phyloP scores from a whole-genome alignment of 495 filamentous ascomycete genomes.

The Aspergillus mulundensis region DNA sequence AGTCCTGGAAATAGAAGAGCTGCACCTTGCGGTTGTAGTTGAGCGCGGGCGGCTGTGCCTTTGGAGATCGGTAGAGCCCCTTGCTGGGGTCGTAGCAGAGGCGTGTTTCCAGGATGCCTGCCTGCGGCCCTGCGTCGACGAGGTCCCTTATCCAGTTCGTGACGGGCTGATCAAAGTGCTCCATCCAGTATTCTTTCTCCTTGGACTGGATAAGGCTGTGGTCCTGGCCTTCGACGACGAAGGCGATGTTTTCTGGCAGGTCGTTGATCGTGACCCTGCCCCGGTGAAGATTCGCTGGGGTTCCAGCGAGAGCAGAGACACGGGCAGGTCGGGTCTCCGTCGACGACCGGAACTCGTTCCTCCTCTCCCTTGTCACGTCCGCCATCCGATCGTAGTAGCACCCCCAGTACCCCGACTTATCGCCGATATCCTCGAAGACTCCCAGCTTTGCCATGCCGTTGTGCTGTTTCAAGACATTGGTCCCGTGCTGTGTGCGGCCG shows the following conservation, averaged over 20 bases:
- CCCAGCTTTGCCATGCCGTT: conserved; percentile 18
- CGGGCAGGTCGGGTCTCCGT: background rate
- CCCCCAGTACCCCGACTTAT: conserved; percentile 33
- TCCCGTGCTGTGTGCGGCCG: conserved; percentile 19
- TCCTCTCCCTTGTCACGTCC: background rate
- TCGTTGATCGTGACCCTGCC: conserved; percentile 17
- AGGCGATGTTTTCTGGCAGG: conserved; percentile 28
- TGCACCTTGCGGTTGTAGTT: conserved; percentile 25
- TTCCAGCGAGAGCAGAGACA: background rate
- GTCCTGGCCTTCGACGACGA: conserved; percentile 29
- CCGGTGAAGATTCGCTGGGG: background rate
- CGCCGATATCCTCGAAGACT: conserved; percentile 6
- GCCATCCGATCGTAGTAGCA: conserved; percentile 24
- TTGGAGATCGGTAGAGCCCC: background rate
- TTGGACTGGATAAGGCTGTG: conserved; percentile 16
- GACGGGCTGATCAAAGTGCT: conserved; percentile 18
- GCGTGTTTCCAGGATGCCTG: conserved; percentile 20
- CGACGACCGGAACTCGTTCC: background rate
- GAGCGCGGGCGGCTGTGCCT: background rate
- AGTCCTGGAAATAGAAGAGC: conserved; percentile 28
- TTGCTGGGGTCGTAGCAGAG: conserved; percentile 17
- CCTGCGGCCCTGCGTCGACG: conserved; percentile 10
- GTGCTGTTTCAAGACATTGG: conserved; percentile 13
- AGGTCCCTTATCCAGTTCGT: conserved; percentile 26
- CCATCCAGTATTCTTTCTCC: conserved; percentile 21